Conservation (phyloP, 345 rosid genomes). For the Gossypium turneri region DNA sequence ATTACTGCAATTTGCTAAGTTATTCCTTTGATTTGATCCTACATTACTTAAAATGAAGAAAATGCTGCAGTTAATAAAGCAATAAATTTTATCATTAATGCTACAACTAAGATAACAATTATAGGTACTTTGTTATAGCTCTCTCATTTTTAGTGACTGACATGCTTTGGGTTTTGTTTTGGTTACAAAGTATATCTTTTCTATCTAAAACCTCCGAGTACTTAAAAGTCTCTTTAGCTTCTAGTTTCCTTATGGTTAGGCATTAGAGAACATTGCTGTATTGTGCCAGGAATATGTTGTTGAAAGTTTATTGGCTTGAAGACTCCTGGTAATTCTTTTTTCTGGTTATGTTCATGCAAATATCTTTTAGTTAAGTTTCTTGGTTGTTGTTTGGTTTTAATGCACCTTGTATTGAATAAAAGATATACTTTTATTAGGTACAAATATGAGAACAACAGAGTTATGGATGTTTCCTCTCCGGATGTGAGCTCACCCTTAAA, state of each 20-base stretch:
- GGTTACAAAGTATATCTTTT: background rate
- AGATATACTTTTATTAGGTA: slow-evolving; percentile 42
- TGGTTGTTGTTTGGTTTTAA: background rate
- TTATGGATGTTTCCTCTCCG: slow-evolving; percentile 70
- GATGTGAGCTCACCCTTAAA: slow-evolving; percentile 64
- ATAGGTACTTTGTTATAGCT: background rate
- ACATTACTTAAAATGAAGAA: background rate
- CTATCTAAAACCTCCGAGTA: background rate
- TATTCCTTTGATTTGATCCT: background rate
- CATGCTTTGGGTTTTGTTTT: background rate
- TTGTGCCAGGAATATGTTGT: slow-evolving; percentile 1
- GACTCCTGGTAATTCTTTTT: background rate
- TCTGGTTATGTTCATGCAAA: background rate
- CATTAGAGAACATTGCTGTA: background rate
- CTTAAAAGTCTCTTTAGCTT: background rate
- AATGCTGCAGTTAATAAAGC: background rate
- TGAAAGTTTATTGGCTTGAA: background rate
- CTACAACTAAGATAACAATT: background rate
- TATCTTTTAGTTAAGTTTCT: slow-evolving; percentile 6
- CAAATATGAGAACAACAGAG: slow-evolving; percentile 83
- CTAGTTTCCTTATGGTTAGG: background rate
- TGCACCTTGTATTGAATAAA: background rate
- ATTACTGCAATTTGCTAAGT: background rate
- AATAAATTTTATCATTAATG: background rate
- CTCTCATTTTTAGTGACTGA: background rate